phyloP scores from a whole-genome alignment of 495 filamentous ascomycete genomes.

The Hypoxylon fuscum region DNA sequence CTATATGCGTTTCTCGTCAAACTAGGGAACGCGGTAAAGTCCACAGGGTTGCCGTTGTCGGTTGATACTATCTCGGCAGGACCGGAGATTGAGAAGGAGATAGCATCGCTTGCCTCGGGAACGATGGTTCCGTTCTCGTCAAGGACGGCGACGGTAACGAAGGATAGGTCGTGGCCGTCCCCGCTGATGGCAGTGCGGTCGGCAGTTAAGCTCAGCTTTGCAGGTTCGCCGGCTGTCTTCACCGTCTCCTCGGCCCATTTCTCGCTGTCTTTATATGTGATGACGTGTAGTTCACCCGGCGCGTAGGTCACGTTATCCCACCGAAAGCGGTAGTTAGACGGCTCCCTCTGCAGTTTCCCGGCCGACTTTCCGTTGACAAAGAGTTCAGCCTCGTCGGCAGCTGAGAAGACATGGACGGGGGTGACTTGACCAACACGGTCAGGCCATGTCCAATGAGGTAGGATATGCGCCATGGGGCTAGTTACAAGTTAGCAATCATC shows the following conservation, averaged over 20 bases:
- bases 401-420: slow-evolving; percentile 59
- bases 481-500: slow-evolving; percentile 9
- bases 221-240: slow-evolving; percentile 46
- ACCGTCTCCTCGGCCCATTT: slow-evolving; percentile 53
- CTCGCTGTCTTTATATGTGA: slow-evolving; percentile 53
- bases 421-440: slow-evolving; percentile 54
- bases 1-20: slow-evolving; percentile 53
- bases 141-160: slow-evolving; percentile 52
- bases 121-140: slow-evolving; percentile 51
- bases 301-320: slow-evolving; percentile 58
- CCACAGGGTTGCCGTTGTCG: slow-evolving; percentile 58
- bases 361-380: slow-evolving; percentile 58
- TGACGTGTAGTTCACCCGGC: slow-evolving; percentile 54
- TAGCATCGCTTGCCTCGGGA: slow-evolving; percentile 48
- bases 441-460: slow-evolving; percentile 63
- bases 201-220: slow-evolving; percentile 44
- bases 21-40: slow-evolving; percentile 55
- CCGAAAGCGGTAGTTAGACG: slow-evolving; percentile 54
- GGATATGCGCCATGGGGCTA: slow-evolving; percentile 52
- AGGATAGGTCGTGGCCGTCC: slow-evolving; percentile 55
- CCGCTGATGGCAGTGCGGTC: slow-evolving; percentile 49
- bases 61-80: slow-evolving; percentile 56
- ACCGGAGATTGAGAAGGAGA: slow-evolving; percentile 52
- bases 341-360: slow-evolving; percentile 45
- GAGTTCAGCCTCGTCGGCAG: slow-evolving; percentile 58